These are phyloP conservation scores for Mrakia blollopis DNA, from an alignment of 768 basidiomycete genomes.

Conservation along the genomic window DNA sequence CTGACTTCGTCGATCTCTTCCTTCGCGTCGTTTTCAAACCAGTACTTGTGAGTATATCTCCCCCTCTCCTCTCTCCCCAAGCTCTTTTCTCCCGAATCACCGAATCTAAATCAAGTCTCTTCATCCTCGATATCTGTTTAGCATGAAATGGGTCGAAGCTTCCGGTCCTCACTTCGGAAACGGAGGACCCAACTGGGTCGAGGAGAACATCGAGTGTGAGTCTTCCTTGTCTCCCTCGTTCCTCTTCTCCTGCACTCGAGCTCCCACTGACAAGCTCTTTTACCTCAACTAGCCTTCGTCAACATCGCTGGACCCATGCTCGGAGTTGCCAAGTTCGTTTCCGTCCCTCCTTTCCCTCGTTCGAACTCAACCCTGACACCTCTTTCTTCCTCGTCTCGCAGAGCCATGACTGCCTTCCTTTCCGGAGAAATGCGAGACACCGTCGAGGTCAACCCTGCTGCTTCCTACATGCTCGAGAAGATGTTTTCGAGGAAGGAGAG, in stretches of 20 bases:
- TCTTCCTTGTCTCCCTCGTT: constrained; percentile 44
- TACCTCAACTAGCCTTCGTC: constrained; percentile 19
- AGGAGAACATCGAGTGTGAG: constrained; percentile 82
- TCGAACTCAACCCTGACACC: too few relatives aligned
- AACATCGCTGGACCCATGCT: constrained; percentile 75
- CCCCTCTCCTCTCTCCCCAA: background rate
- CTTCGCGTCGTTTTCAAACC: background rate
- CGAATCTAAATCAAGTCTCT: background rate
- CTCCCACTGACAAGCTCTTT: background rate
- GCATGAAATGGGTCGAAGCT: constrained; percentile 96
- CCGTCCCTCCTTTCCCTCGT: background rate
- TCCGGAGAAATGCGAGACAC: constrained; percentile 96
- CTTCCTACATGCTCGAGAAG: constrained; percentile 49
- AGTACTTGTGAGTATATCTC: constrained; percentile 90
- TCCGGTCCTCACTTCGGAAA: constrained; percentile 58
- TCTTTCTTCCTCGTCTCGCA: constrained; percentile 41
- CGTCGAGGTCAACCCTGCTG: constrained; percentile 32
- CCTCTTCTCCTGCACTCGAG: background rate
- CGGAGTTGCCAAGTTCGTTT: constrained; percentile 42
- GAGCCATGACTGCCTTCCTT: constrained; percentile 90
- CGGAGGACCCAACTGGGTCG: constrained; percentile 85
- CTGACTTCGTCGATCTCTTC: background rate
- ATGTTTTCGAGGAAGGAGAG: constrained; percentile 90
- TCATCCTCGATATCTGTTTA: constrained; percentile 40
- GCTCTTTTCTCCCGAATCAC: background rate